Percentiles rank a stretch among this genome's conserved stretches.
Evolutionary conservation across 2,329 filamentous ascomycete species (phyloP).

Genomic region (Aureobasidium leucospermi): DNA sequence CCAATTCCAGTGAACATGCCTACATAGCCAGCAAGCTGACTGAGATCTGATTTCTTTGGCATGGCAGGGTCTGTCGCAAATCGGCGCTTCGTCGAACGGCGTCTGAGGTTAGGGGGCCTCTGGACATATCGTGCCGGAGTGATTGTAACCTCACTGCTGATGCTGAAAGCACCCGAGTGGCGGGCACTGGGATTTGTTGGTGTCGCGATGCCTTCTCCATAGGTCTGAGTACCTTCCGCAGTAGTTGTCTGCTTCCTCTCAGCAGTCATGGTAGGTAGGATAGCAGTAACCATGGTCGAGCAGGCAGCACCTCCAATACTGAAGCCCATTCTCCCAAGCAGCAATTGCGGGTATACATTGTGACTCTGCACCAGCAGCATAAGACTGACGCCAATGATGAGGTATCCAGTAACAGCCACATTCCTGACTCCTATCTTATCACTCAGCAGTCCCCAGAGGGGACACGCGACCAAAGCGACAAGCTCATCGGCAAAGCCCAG

Average conservation of each 20-base stretch:
- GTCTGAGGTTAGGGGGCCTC: conserved; percentile 10
- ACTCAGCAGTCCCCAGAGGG: conserved; percentile 69
- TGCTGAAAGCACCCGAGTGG: conserved; percentile 57
- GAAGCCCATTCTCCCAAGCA: conserved; percentile 79
- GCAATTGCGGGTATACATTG: conserved; percentile 81
- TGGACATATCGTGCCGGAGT: conserved; percentile 50
- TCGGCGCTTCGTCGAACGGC: neutral
- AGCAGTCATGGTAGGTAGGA: conserved; percentile 64
- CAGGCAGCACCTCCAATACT: conserved; percentile 78
- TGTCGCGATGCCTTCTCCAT: conserved; percentile 21
- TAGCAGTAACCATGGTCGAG: conserved; percentile 93
- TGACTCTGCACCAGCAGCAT: conserved; percentile 75
- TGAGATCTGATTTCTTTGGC: conserved; percentile 3
- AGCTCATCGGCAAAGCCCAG: conserved; percentile 80
- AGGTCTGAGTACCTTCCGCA: conserved; percentile 17
- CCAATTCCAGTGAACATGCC: conserved; percentile 90
- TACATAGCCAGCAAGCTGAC: conserved; percentile 74
- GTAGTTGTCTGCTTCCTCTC: conserved; percentile 9
- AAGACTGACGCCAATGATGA: conserved; percentile 69
- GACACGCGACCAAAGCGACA: conserved; percentile 72
- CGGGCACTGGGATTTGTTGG: conserved; percentile 35
- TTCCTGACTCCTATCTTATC: conserved; percentile 67
- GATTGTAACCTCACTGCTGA: conserved; percentile 68
- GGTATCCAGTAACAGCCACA: conserved; percentile 65
- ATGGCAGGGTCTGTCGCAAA: neutral